phyloP scores from a whole-genome alignment of 2,329 filamentous ascomycete species.

The Elsinoe batatas region DNA sequence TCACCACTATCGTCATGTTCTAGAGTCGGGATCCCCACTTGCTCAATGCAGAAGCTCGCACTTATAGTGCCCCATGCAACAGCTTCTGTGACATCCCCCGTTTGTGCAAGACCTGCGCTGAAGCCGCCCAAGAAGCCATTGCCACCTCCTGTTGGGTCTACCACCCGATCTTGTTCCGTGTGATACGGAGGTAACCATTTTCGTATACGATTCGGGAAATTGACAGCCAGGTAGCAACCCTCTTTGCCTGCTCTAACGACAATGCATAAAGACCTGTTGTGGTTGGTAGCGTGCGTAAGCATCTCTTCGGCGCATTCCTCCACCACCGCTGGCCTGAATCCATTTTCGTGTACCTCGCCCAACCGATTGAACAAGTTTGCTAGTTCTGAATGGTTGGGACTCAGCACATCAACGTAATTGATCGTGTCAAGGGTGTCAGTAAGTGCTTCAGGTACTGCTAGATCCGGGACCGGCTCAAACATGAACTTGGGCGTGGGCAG shows the following conservation, averaged over 20 bases:
- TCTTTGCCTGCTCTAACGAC: conserved; percentile 63
- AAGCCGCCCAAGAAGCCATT: conserved; percentile 72
- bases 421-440: conserved; percentile 44
- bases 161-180: conserved; percentile 43
- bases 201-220: conserved; percentile 26
- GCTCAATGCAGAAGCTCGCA: conserved; percentile 89
- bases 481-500: conserved; percentile 58
- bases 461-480: conserved; percentile 91
- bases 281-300: conserved; percentile 21
- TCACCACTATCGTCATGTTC: conserved; percentile 20
- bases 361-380: conserved; percentile 64
- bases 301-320: conserved; percentile 29
- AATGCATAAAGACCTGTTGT: conserved; percentile 42
- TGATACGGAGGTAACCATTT: conserved; percentile 76
- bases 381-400: conserved; percentile 84
- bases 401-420: conserved; percentile 49
- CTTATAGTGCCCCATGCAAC: conserved; percentile 70
- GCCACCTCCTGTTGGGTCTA: conserved; percentile 91
- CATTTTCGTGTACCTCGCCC: conserved; percentile 29
- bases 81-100: conserved; percentile 53
- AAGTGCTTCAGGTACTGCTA: conserved; percentile 61
- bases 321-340: conserved; percentile 30
- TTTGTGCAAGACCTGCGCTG: conserved; percentile 47
- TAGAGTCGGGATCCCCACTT: conserved; percentile 69
- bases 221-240: conserved; percentile 50